Base-by-base conservation (phyloP, 345 rosid species). In the Gossypium australe region DNA sequence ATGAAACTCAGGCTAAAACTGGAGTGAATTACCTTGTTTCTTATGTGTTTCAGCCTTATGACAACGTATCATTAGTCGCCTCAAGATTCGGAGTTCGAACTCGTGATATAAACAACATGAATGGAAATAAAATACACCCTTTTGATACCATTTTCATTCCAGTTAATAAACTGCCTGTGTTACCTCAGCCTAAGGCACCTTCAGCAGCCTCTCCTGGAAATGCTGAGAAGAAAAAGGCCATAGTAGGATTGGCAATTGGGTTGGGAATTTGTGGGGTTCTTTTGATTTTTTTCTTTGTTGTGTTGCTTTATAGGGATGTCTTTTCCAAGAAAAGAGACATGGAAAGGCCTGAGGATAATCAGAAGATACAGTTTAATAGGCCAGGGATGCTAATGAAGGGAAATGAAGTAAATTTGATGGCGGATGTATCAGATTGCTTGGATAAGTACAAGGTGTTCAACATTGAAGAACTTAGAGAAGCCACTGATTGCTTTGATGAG, bases 371-470 rank as follows among this genome's bases (percentile, higher is more conserved):
- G 66, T 65, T 62, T 2, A 10, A 73, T 11, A 65, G 51, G 14
- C 72, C 67, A 67, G 78, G 76, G 57, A 78, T 60, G 43, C 80
- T 67, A 64, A 8, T 67, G 75, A 81, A 73, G 47, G 79, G 79
- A 7, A 75, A 67, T 84, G 83, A 87, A 67, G 84, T 70, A 76
- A 82, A 56, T 80, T 78, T 90, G 70, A 75, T 90, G 86, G 92
- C 91, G 13, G 91, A 88, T 84, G 89, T 90, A 62, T 87, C 94
- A 70, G 89, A 83, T 44, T 88, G 94, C 78, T 75, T 90, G 87
- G 94, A 87, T 70, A 90, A 84, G 80, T 90, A 90, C 53, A 87
- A 77, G 67, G 84, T 90, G 61, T 88, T 90, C 75, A 83, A 84
- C 56, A 83, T 88, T 72, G 90, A 88, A 34, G 89, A 87, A 73